Evolutionary conservation across 2,329 filamentous ascomycete species (phyloP).

Genomic region (Colletotrichum euphorbiae): DNA sequence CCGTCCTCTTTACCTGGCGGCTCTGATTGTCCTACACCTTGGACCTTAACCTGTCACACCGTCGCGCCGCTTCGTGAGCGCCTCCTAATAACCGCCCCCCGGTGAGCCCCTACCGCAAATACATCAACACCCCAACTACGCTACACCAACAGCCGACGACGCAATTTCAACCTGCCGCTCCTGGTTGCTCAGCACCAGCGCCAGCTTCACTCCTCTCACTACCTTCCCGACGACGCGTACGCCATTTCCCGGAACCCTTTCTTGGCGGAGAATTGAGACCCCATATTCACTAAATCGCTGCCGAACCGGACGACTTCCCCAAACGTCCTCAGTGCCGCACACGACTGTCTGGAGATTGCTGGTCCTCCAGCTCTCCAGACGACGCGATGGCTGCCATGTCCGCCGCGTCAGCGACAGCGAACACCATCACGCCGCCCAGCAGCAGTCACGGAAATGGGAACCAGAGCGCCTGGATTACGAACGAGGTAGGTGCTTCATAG

Average conservation of each 20-base stretch:
- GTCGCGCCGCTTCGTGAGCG: conserved; percentile 30
- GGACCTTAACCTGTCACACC: conserved; percentile 5
- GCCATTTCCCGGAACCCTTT: conserved; percentile 9
- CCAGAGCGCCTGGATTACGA: conserved; percentile 57
- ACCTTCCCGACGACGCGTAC: conserved; percentile 12
- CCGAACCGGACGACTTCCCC: not conserved
- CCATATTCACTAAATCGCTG: conserved; percentile 11
- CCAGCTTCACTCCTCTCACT: conserved; percentile 20
- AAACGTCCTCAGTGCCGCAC: not conserved
- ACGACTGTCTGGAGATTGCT: conserved; percentile 35
- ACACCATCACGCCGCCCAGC: conserved; percentile 60
- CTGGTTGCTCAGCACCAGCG: conserved; percentile 8
- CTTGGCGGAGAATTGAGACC: conserved; percentile 30
- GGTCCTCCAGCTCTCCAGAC: conserved; percentile 38
- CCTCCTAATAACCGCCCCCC: conserved; percentile 36
- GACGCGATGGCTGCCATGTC: conserved; percentile 65
- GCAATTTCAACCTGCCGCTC: conserved; percentile 26
- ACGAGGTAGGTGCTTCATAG: conserved; percentile 51
- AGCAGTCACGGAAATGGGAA: conserved; percentile 63
- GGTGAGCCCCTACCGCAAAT: conserved; percentile 24
- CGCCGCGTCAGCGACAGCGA: conserved; percentile 59
- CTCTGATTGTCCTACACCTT: conserved; percentile 8
- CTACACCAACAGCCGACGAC: conserved; percentile 25
- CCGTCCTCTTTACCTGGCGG: not conserved
- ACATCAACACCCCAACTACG: conserved; percentile 3